phyloP scores from a whole-genome alignment of 2,329 filamentous ascomycete genomes.

The Botryotinia calthae region DNA sequence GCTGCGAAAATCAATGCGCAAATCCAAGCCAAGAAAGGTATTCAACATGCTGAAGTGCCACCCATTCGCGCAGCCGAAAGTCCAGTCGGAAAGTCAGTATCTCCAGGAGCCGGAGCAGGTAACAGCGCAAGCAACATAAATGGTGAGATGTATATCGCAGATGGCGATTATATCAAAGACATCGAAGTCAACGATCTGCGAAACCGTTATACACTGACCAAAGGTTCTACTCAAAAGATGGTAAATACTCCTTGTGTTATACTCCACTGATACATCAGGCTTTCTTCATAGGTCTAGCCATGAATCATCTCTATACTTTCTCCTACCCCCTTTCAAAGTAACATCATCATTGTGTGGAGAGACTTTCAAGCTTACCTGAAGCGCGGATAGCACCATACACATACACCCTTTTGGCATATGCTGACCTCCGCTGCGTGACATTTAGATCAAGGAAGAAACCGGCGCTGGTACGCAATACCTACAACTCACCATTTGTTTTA shows the following conservation, averaged over 20 bases:
- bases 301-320: constrained; percentile 37
- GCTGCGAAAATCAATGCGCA: constrained; percentile 84
- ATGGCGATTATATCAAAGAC: constrained; percentile 97
- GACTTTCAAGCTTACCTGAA: constrained; percentile 68
- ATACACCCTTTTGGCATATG: constrained; percentile 78
- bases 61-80: constrained; percentile 59
- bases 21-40: constrained; percentile 80
- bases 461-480: constrained; percentile 90
- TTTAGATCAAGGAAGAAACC: constrained; percentile 99
- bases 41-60: constrained; percentile 86
- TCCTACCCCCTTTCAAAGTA: constrained; percentile 37
- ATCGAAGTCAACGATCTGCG: constrained; percentile 98
- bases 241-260: constrained; percentile 79
- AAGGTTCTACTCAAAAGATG: constrained; percentile 97
- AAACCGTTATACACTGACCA: constrained; percentile 95
- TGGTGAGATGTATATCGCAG: constrained; percentile 87
- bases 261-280: constrained; percentile 63
- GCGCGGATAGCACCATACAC: constrained; percentile 59
- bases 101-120: constrained; percentile 32
- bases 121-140: constrained; percentile 59
- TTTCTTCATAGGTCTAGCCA: constrained; percentile 39
- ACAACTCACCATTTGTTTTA: constrained; percentile 41
- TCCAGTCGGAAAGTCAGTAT: constrained; percentile 33
- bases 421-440: constrained; percentile 86
- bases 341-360: constrained; percentile 47